phyloP scores from a whole-genome alignment of 2,329 filamentous ascomycete genomes.

The Cladophialophora bantiana region DNA sequence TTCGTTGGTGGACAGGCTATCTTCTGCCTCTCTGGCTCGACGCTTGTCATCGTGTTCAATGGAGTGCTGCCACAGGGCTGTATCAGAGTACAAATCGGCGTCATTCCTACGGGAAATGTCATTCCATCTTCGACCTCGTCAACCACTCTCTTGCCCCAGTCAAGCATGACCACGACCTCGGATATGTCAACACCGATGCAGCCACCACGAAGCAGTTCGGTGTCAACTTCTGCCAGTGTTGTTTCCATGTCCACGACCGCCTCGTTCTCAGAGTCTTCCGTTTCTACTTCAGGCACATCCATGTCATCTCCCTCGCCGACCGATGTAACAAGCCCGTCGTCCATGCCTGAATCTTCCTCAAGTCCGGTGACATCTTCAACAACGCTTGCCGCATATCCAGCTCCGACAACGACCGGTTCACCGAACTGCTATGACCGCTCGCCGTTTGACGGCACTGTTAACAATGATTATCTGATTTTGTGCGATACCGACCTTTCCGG shows the following conservation, averaged over 20 bases:
- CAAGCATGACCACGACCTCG: conserved; percentile 13
- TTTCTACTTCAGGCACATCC: background rate
- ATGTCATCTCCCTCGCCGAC: background rate
- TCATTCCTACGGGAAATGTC: conserved; percentile 18
- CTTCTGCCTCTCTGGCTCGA: conserved; percentile 32
- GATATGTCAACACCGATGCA: conserved; percentile 1
- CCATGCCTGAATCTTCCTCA: background rate
- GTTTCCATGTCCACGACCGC: background rate
- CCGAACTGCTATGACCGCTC: conserved; percentile 35
- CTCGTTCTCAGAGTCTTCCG: background rate
- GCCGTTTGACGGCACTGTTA: conserved; percentile 33
- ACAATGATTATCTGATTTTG: conserved; percentile 32
- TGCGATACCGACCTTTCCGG: conserved; percentile 34
- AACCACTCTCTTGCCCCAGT: conserved; percentile 12
- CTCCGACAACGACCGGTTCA: conserved; percentile 31
- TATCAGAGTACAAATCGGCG: conserved; percentile 14
- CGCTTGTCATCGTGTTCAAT: conserved; percentile 28
- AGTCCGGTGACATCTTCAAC: conserved; percentile 5
- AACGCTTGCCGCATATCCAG: conserved; percentile 16
- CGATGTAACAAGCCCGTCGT: background rate
- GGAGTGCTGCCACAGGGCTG: conserved; percentile 30
- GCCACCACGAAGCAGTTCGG: background rate
- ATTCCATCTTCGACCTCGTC: conserved; percentile 9
- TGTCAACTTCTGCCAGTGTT: background rate
- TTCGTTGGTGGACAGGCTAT: conserved; percentile 32